phyloP scores from a whole-genome alignment of 805 yeast genomes.

The Ogataea angusta region DNA sequence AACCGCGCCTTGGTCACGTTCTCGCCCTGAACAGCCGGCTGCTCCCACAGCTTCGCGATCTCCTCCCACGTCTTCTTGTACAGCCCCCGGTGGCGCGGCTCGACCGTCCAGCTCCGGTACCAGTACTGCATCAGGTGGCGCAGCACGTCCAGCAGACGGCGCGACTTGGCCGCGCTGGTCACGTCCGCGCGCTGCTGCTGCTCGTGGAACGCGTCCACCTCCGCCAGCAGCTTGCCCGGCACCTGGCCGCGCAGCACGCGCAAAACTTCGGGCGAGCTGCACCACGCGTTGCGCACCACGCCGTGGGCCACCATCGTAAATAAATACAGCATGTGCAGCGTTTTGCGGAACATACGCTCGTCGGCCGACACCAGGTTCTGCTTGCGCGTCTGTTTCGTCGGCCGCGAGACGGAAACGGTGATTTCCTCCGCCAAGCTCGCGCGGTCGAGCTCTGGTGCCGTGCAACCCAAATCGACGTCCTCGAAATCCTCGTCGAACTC shows the following conservation, averaged over 20 bases:
- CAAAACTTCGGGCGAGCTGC: constrained; percentile 47
- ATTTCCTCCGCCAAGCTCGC: constrained; percentile 11
- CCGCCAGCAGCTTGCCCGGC: constrained; percentile 43
- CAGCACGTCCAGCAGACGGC: constrained; percentile 76
- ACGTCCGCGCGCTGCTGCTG: constrained; percentile 17
- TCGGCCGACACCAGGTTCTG: constrained; percentile 44
- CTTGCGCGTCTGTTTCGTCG: constrained; percentile 18
- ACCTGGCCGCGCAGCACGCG: constrained; percentile 41
- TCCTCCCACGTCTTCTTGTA: constrained; percentile 49
- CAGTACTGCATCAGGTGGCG: constrained; percentile 63
- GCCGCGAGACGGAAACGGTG: constrained; percentile 24
- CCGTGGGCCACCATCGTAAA: constrained; percentile 66
- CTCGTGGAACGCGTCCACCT: constrained; percentile 36
- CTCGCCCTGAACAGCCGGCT: constrained; percentile 11
- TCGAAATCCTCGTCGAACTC: constrained; percentile 34
- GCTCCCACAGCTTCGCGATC: constrained; percentile 24
- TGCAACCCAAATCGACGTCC: constrained; percentile 33
- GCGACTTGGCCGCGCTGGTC: constrained; percentile 44
- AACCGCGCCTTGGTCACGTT: constrained; percentile 42
- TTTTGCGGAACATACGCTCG: constrained; percentile 51
- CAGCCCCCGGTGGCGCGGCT: constrained; percentile 46
- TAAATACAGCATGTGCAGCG: constrained; percentile 57
- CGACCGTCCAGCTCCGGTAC: constrained; percentile 33
- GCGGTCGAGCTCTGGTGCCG: constrained; percentile 1
- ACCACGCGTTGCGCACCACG: constrained; percentile 68